Conservation (phyloP, 2,329 filamentous ascomycete genomes). For the Orbilia javanica region DNA sequence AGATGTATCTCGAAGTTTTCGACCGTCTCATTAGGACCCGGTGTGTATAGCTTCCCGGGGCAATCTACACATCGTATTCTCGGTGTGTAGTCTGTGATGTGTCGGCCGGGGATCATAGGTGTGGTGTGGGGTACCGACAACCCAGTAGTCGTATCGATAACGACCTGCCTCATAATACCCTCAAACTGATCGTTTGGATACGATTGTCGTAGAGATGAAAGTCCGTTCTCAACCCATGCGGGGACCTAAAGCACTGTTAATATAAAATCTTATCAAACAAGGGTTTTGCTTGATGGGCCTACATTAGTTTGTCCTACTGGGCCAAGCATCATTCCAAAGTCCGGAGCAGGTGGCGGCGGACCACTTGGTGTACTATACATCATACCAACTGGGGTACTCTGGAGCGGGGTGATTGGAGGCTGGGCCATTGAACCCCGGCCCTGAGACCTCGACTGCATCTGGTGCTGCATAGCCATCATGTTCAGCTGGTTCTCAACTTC, state of each 20-base stretch:
- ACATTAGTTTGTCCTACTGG: conserved; percentile 49
- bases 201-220: conserved; percentile 76
- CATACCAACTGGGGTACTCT: conserved; percentile 36
- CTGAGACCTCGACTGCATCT: conserved; percentile 30
- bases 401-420: conserved; percentile 42
- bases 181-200: conserved; percentile 89
- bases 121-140: conserved; percentile 72
- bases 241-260: conserved; percentile 73
- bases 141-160: conserved; percentile 79
- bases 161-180: conserved; percentile 88
- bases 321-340: conserved; percentile 52
- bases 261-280: background rate
- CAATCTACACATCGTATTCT: conserved; percentile 93
- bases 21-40: conserved; percentile 84
- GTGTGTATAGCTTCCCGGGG: conserved; percentile 92
- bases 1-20: conserved; percentile 94
- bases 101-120: conserved; percentile 67
- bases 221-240: conserved; percentile 81
- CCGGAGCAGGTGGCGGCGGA: conserved; percentile 39
- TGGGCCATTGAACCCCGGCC: conserved; percentile 8
- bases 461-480: conserved; percentile 62
- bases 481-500: conserved; percentile 73
- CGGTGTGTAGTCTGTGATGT: conserved; percentile 80
- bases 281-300: background rate
- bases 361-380: conserved; percentile 54